phyloP scores from a whole-genome alignment of 306 rosid genomes.

The Medicago arabica region DNA sequence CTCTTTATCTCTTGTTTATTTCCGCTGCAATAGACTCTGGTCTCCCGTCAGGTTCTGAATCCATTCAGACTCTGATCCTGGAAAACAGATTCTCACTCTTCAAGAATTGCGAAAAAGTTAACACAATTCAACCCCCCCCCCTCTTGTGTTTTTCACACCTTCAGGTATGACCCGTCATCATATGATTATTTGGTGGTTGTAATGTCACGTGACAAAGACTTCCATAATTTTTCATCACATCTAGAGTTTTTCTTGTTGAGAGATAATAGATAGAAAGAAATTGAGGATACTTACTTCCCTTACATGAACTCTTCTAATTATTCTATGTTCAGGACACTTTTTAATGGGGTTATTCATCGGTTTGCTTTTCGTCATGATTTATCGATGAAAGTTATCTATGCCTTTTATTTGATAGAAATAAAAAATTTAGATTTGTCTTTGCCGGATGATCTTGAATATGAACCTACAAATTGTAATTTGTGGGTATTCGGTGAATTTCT shows the following conservation, averaged over 20 bases:
- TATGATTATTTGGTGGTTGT: background rate
- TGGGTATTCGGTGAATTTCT: conserved; percentile 25
- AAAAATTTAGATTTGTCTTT: conserved; percentile 6
- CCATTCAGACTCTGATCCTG: too few species aligned
- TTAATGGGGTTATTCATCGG: conserved; percentile 31
- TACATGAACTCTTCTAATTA: too few species aligned
- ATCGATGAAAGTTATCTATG: background rate
- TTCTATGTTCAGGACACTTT: background rate
- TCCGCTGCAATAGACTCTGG: too few species aligned
- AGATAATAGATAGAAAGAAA: background rate
- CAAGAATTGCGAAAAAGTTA: too few species aligned
- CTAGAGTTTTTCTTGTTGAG: background rate
- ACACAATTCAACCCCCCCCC: too few species aligned
- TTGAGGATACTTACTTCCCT: background rate
- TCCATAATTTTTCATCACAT: background rate
- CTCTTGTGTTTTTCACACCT: too few species aligned
- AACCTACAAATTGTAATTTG: background rate
- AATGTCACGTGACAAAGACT: too few species aligned
- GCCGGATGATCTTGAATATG: background rate
- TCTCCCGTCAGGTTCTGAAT: too few species aligned
- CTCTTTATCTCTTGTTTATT: too few species aligned
- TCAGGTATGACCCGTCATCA: background rate
- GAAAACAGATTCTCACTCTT: too few species aligned
- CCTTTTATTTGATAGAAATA: conserved; percentile 29
- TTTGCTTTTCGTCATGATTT: background rate